These are phyloP conservation scores for Fusarium sterilihyphosum DNA, from an alignment of 2,329 filamentous ascomycete genomes.

Conservation along the genomic window DNA sequence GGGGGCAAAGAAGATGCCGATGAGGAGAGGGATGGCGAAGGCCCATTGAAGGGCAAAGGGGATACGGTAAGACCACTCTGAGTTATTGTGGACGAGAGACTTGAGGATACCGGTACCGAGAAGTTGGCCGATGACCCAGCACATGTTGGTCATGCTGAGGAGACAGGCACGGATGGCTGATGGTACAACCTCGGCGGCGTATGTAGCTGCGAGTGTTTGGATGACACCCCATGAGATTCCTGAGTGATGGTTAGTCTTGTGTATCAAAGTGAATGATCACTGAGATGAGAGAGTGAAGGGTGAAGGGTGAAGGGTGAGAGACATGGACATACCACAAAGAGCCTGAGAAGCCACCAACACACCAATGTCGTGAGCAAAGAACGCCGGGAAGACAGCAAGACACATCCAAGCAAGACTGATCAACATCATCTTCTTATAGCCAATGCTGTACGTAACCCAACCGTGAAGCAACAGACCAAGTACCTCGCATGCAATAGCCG, in stretches of 20 bases:
- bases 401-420: constrained; percentile 47
- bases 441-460: constrained; percentile 49
- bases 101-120: constrained; percentile 48
- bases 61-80: constrained; percentile 42
- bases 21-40: constrained; percentile 50
- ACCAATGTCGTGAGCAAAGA: constrained; percentile 48
- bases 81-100: constrained; percentile 42
- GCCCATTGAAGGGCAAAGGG: constrained; percentile 56
- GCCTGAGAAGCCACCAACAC: constrained; percentile 49
- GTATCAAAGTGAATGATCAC: rapidly evolving
- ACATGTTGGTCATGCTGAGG: constrained; percentile 53
- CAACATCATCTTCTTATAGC: constrained; percentile 52
- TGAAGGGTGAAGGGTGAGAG: too few relatives aligned
- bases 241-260: neutral
- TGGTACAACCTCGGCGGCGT: constrained; percentile 52
- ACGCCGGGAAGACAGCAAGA: constrained; percentile 51
- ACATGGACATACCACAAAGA: constrained; percentile 37
- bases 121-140: constrained; percentile 55
- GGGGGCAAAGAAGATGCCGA: constrained; percentile 49
- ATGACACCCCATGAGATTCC: constrained; percentile 48
- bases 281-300: rapidly evolving
- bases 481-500: constrained; percentile 22
- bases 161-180: constrained; percentile 47
- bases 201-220: constrained; percentile 50
- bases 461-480: constrained; percentile 55